Percentiles rank a stretch among this genome's conserved stretches.
phyloP scores from a whole-genome alignment of 2,329 filamentous ascomycete genomes.

The Pseudocercospora eumusae region DNA sequence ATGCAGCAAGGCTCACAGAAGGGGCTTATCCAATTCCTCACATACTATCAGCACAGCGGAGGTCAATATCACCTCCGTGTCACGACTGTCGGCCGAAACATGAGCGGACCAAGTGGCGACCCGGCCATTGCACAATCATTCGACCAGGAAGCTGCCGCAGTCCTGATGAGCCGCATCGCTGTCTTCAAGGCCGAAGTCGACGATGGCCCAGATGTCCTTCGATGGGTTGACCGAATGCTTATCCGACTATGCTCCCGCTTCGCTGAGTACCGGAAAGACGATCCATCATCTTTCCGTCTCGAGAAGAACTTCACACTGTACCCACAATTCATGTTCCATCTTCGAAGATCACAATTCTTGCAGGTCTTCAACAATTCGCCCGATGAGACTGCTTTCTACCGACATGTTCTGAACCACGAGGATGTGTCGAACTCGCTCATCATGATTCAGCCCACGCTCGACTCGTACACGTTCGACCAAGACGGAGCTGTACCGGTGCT shows the following conservation, averaged over 20 bases:
- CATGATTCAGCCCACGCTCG: constrained; percentile 98
- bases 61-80: constrained; percentile 95
- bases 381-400: constrained; percentile 98
- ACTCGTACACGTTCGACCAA: constrained; percentile 96
- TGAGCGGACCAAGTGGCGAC: constrained; percentile 92
- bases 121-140: constrained; percentile 95
- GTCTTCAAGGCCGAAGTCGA: constrained; percentile 99
- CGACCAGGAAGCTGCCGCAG: constrained; percentile 95
- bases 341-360: constrained; percentile 93
- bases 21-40: constrained; percentile 96
- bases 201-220: constrained; percentile 94
- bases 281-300: constrained; percentile 91
- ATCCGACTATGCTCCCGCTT: constrained; percentile 95
- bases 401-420: constrained; percentile 95
- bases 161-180: constrained; percentile 98
- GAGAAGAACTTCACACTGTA: constrained; percentile 99
- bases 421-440: constrained; percentile 94
- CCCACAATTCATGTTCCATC: constrained; percentile 99
- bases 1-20: constrained; percentile 86
- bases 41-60: constrained; percentile 96
- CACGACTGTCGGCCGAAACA: constrained; percentile 85
- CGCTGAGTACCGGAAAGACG: constrained; percentile 96
- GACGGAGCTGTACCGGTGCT: constrained; percentile 92
- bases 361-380: constrained; percentile 99
- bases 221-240: constrained; percentile 98